Base-by-base conservation (phyloP, 1,139 yeast genomes). In the Torulaspora pretoriensis region DNA sequence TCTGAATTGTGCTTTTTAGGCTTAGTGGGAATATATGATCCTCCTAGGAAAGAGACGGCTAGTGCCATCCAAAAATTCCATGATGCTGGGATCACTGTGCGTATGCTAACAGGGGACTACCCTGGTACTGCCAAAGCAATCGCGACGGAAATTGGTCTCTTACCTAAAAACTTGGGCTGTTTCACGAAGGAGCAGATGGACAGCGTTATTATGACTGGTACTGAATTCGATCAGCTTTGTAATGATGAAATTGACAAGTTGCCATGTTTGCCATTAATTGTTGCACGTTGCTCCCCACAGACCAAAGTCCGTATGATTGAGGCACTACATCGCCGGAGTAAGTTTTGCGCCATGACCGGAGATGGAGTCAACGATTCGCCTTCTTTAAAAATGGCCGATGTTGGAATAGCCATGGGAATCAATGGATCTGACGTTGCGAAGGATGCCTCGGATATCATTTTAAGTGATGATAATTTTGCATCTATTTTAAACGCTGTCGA, bases 311-410 rank as follows among this genome's bases (percentile, higher is more conserved):
- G 86, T 43, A 92, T 92, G 70, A 96, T 92, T 28, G 80, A 86
- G 61, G 97, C 97, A 1, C 73, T 92, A 56, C 97, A 92, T 66
- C 77, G 82, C 60, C 78, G 95, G 57, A 96, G 96, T 24, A 96
- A 92, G 65, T 83, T 92, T 52, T 97, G 94, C 47, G 98, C 97
- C 29, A 92, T 92, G 98, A 92, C 98, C 8, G 98, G 98, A 54
- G 98, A 92, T 67, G 98, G 98, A 68, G 98, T 92, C 22, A 92
- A 92, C 64, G 98, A 92, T 69, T 97, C 98, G 0, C 98, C 98
- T 10, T 97, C 98, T 4, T 76, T 92, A 58, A 92, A 92, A 65
- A 74, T 90, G 60, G 98, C 98, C 2, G 96, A 92, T 67, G 94
- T 92, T 57, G 98, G 98, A 57, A 90, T 92, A 61, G 87, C 96